phyloP scores from a whole-genome alignment of 2,329 filamentous ascomycete genomes.

The Beauveria scarabaeidicola region DNA sequence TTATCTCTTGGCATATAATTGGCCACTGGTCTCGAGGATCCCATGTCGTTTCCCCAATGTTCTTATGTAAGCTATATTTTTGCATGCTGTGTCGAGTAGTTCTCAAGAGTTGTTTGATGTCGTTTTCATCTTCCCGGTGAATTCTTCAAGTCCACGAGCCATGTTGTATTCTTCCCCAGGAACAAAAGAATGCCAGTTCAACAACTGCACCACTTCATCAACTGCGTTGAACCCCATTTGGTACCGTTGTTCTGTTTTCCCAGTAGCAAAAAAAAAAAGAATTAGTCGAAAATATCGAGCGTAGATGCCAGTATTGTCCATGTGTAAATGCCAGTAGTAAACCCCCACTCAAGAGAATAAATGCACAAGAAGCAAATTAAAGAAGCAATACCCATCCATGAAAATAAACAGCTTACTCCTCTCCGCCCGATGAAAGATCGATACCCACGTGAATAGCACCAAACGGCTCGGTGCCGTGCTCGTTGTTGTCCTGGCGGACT shows the following conservation, averaged over 20 bases:
- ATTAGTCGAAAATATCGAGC: neutral
- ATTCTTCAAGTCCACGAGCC: too few relatives aligned
- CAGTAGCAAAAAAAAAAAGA: neutral
- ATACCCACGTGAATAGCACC: slow-evolving; percentile 40
- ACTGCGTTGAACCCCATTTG: neutral
- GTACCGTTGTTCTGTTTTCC: neutral
- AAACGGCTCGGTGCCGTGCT: slow-evolving; percentile 29
- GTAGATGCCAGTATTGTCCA: neutral
- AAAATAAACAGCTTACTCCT: neutral
- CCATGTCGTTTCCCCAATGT: neutral
- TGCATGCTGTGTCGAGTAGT: neutral
- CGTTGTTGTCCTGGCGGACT: slow-evolving; percentile 49
- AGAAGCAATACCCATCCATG: neutral
- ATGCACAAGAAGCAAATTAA: neutral
- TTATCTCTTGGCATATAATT: neutral
- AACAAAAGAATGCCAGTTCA: neutral
- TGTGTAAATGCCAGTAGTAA: neutral
- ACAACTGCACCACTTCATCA: neutral
- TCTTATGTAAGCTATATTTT: neutral
- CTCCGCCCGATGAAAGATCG: slow-evolving; percentile 12
- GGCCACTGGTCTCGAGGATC: too few relatives aligned
- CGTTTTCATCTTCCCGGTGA: neutral
- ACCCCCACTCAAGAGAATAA: slow-evolving; percentile 5
- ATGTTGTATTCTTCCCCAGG: neutral
- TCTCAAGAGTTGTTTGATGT: too few relatives aligned